A percentile compares a stretch with the other conserved stretches of the same genome.
Evolutionary conservation across 2,329 filamentous ascomycete genomes (phyloP).

Genomic region (Lizonia empirigonia): DNA sequence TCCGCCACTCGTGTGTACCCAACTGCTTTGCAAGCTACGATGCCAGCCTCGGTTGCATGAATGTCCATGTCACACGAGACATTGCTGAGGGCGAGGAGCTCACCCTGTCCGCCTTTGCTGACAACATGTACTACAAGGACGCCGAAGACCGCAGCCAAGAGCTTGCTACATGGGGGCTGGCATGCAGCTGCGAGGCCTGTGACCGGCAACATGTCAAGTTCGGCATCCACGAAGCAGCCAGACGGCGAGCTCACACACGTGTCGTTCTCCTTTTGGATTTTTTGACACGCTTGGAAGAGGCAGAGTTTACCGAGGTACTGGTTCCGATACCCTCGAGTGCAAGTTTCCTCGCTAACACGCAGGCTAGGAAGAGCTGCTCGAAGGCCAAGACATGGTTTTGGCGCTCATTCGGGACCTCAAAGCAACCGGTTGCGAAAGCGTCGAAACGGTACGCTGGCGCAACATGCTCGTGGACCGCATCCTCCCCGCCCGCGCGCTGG

Average conservation of each 20-base stretch:
- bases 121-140: conserved; percentile 13
- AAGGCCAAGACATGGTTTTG: background rate
- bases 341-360: too few relatives aligned
- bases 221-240: conserved; percentile 6
- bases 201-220: background rate
- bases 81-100: conserved; percentile 18
- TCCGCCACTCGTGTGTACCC: conserved; percentile 38
- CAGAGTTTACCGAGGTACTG: background rate
- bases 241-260: conserved; percentile 3
- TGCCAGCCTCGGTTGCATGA: conserved; percentile 7
- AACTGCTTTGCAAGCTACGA: conserved; percentile 23
- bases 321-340: too few relatives aligned
- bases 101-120: conserved; percentile 9
- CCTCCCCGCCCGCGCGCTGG: conserved; percentile 6
- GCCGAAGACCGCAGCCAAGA: conserved; percentile 4
- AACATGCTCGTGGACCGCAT: conserved; percentile 19
- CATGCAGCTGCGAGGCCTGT: conserved; percentile 21
- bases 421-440: conserved; percentile 3
- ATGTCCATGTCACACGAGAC: conserved; percentile 15
- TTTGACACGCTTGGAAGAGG: background rate
- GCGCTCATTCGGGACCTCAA: conserved; percentile 13
- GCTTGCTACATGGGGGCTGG: conserved; percentile 4
- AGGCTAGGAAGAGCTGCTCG: background rate
- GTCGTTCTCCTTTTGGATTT: conserved; percentile 1
- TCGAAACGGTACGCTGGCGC: conserved; percentile 20